Conservation (phyloP, 202 grass and related monocot species). For the Brachypodium distachyon region DNA sequence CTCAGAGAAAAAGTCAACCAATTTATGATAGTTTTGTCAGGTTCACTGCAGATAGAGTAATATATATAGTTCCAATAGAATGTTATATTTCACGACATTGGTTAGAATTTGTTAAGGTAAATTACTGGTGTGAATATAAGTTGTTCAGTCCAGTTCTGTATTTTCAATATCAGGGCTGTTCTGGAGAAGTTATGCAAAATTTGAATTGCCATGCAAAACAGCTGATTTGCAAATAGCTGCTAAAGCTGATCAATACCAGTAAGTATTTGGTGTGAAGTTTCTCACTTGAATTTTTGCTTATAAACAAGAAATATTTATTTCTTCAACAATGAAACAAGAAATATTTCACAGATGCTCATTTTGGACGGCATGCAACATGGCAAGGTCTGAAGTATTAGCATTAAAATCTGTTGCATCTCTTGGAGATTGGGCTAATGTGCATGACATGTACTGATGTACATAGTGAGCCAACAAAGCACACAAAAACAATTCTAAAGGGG, state of each 20-base stretch:
- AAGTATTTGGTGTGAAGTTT: not conserved
- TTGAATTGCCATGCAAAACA: not conserved
- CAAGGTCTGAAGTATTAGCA: constrained; percentile 25
- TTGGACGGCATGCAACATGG: not conserved
- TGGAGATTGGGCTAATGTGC: constrained; percentile 40
- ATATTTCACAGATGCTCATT: constrained; percentile 10
- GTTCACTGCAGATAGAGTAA: not conserved
- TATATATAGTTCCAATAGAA: not conserved
- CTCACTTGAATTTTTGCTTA: not conserved
- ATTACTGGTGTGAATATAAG: not conserved
- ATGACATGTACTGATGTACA: constrained; percentile 40
- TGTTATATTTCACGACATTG: not conserved
- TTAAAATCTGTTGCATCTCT: constrained; percentile 38
- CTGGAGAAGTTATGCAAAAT: not conserved
- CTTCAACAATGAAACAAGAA: constrained; percentile 14
- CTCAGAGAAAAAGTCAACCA: not conserved
- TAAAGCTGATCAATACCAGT: not conserved
- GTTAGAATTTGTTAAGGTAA: not conserved
- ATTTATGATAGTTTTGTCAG: constrained; percentile 2
- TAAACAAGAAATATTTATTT: not conserved
- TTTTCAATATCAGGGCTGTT: not conserved
- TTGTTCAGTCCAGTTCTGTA: not conserved
- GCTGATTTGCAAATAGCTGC: not conserved
- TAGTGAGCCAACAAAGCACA: constrained; percentile 40
- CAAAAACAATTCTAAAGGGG: constrained; percentile 43